These are phyloP conservation scores for Tremella fuciformis DNA, from an alignment of 768 basidiomycete species.

Conservation along the genomic window DNA sequence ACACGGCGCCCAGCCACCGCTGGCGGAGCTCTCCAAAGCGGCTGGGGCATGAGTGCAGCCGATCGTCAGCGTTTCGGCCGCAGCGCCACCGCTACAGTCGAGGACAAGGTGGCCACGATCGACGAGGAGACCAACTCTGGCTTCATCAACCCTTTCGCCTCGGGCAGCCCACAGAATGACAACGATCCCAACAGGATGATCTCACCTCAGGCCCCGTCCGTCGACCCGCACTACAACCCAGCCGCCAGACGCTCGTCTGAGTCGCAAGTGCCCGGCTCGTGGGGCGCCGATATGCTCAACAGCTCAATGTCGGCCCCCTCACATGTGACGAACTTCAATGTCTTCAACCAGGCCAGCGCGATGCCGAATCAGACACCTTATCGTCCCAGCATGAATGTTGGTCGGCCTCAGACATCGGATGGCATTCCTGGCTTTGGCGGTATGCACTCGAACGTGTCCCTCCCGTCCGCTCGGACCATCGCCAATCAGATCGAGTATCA, in stretches of 20 bases:
- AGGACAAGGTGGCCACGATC: slow-evolving; percentile 21
- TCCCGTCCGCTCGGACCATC: slow-evolving; percentile 14
- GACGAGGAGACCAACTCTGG: slow-evolving; percentile 23
- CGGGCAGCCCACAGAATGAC: slow-evolving; percentile 15
- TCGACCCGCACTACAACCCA: slow-evolving; percentile 32
- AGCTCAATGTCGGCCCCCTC: slow-evolving; percentile 25
- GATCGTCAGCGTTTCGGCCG: slow-evolving; percentile 4
- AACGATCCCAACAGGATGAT: background rate
- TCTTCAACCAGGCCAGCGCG: slow-evolving; percentile 11
- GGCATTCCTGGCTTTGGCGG: slow-evolving; percentile 35
- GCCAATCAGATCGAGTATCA: slow-evolving; percentile 13
- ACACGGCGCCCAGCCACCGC: slow-evolving; percentile 48
- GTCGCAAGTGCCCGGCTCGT: slow-evolving; percentile 23
- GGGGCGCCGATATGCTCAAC: slow-evolving; percentile 2
- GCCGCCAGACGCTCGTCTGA: slow-evolving; percentile 32
- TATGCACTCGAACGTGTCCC: slow-evolving; percentile 1
- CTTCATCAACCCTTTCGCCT: slow-evolving; percentile 37
- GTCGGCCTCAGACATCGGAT: slow-evolving; percentile 43
- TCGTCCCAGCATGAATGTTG: background rate
- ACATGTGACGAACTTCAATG: slow-evolving; percentile 12
- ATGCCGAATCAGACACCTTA: background rate
- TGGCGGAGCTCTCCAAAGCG: slow-evolving; percentile 41
- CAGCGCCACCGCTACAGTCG: background rate
- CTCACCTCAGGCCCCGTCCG: background rate
- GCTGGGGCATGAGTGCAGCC: slow-evolving; percentile 5